Conservation (phyloP, 164 flowering plant species). For the Magnolia officinalis region DNA sequence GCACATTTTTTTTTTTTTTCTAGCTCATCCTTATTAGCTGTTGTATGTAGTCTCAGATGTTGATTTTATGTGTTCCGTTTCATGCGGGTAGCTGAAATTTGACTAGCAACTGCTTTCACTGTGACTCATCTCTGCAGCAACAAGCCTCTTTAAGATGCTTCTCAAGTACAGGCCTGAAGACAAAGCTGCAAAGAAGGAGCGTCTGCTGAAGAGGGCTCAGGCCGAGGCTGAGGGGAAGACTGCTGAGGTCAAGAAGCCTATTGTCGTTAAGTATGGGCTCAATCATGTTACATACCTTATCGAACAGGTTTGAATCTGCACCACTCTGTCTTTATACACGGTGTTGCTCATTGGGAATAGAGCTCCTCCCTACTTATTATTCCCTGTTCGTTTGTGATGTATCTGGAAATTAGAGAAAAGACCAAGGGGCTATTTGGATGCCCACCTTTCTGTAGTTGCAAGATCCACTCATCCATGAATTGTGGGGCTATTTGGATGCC, state of each 20-base stretch:
- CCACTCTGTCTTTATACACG: not conserved
- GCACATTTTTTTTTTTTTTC: no score
- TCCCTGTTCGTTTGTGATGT: not conserved
- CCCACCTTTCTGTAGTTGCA: not conserved
- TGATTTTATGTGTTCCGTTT: no score
- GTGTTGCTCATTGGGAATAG: not conserved
- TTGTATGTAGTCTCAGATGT: no score
- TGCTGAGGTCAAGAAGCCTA: constrained; percentile 61
- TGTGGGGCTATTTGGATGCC: not conserved
- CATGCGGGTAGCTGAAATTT: no score
- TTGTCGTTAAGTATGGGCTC: constrained; percentile 73
- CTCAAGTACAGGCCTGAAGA: constrained; percentile 47
- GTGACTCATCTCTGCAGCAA: constrained; percentile 27
- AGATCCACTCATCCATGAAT: no score
- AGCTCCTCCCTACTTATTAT: not conserved
- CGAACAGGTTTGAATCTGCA: constrained; percentile 49
- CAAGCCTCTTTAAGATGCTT: constrained; percentile 49
- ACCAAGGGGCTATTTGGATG: not conserved
- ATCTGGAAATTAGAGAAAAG: not conserved
- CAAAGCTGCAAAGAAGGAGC: constrained; percentile 50
- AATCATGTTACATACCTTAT: constrained; percentile 80
- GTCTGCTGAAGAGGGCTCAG: constrained; percentile 61
- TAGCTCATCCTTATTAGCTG: no score
- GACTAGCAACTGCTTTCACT: not conserved
- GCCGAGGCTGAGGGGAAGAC: constrained; percentile 70